Conservation (phyloP, 805 yeast genomes). For the Dipodascus geniculatus region DNA sequence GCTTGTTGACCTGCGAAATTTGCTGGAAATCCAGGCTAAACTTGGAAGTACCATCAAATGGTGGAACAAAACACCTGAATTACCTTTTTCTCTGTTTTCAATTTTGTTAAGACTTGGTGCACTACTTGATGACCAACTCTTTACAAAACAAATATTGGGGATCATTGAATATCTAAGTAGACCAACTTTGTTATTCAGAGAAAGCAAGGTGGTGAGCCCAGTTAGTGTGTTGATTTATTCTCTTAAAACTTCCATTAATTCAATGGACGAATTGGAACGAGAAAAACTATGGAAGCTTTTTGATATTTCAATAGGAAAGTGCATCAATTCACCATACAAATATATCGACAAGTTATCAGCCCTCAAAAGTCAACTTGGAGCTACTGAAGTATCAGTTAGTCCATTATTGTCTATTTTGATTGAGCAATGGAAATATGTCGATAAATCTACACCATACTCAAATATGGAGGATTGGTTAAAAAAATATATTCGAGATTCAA, state of each 20-base stretch:
- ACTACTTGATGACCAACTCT: constrained; percentile 14
- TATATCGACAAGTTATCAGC: constrained; percentile 50
- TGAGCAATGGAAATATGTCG: constrained; percentile 60
- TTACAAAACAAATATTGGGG: constrained; percentile 34
- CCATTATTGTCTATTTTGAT: constrained; percentile 45
- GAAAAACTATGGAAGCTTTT: constrained; percentile 46
- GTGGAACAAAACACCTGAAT: constrained; percentile 50
- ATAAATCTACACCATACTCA: constrained; percentile 20
- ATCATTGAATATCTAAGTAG: constrained; percentile 38
- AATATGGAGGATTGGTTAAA: constrained; percentile 38
- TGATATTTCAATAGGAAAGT: constrained; percentile 67
- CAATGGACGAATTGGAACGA: constrained; percentile 8
- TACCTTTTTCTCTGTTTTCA: constrained; percentile 52
- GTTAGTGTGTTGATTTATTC: constrained; percentile 43
- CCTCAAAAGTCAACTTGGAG: constrained; percentile 6
- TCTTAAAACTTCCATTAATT: constrained; percentile 16
- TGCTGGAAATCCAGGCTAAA: constrained; percentile 48
- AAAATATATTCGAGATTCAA: constrained; percentile 35
- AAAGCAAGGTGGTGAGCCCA: constrained; percentile 41
- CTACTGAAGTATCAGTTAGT: constrained; percentile 31
- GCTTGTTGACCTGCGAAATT: constrained; percentile 25
- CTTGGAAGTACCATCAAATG: constrained; percentile 51
- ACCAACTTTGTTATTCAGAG: constrained; percentile 44
- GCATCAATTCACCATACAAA: constrained; percentile 68
- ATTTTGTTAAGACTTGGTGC: constrained; percentile 45